A percentile compares a stretch with the other conserved stretches of the same genome.
phyloP scores from a whole-genome alignment of 2,329 filamentous ascomycete genomes.

The Diaporthe nobilis region DNA sequence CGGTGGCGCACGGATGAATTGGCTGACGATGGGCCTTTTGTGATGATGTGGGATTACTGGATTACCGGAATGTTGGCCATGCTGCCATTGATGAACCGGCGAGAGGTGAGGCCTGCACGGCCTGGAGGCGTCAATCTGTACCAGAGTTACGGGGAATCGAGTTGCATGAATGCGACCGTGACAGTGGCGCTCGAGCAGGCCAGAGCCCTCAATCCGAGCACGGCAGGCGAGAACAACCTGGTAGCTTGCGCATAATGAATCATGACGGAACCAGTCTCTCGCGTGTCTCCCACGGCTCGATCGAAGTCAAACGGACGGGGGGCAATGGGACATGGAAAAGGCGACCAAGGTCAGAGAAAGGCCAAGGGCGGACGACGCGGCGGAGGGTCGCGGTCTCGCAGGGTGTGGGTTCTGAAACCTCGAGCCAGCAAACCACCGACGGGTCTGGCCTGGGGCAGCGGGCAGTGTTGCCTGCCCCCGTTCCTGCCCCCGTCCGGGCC shows the following conservation, averaged over 20 bases:
- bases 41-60: background rate
- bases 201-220: constrained; percentile 19
- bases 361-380: background rate
- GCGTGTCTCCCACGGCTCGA: constrained; percentile 13
- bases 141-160: constrained; percentile 5
- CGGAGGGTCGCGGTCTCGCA: background rate
- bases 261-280: constrained; percentile 27
- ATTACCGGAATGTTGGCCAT: background rate
- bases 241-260: constrained; percentile 26
- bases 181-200: constrained; percentile 16
- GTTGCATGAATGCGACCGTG: constrained; percentile 32
- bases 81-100: background rate
- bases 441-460: background rate
- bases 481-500: background rate
- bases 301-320: background rate
- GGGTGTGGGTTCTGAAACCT: constrained; percentile 21
- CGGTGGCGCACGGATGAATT: constrained; percentile 15
- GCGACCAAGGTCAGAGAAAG: background rate
- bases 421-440: background rate
- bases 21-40: constrained; percentile 2
- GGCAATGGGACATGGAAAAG: too few species aligned
- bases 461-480: constrained; percentile 13
- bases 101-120: background rate
- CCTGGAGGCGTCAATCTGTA: background rate
- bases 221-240: constrained; percentile 10